Percentiles rank a stretch among this genome's conserved stretches.
phyloP scores from a whole-genome alignment of 2,329 filamentous ascomycete genomes.

The Mycosphaerelloides madeirae region DNA sequence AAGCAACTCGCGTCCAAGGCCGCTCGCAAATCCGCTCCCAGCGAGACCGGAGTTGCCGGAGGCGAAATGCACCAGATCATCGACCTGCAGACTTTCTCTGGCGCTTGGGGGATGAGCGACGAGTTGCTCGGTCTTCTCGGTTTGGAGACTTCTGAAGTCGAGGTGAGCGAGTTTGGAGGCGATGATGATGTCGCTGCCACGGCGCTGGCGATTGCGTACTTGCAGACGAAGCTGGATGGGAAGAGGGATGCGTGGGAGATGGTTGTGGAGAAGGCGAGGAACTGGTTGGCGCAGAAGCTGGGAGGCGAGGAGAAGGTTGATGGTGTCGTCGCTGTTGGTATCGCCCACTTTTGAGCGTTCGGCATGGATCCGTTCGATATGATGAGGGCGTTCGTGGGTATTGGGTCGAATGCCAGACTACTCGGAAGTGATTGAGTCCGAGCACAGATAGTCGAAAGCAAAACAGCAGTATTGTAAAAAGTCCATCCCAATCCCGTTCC shows the following conservation, averaged over 20 bases:
- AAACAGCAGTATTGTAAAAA: no score
- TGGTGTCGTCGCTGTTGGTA: no score
- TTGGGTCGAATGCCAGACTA: no score
- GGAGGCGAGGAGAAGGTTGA: conserved; percentile 5
- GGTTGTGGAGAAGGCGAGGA: conserved; percentile 56
- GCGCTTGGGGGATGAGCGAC: conserved; percentile 45
- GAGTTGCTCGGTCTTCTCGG: conserved; percentile 24
- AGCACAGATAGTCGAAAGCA: no score
- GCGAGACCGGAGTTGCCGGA: not conserved
- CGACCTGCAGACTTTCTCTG: conserved; percentile 52
- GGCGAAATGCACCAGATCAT: conserved; percentile 45
- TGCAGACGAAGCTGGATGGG: conserved; percentile 44
- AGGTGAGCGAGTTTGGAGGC: conserved; percentile 5
- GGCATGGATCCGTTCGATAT: no score
- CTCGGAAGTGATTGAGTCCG: no score
- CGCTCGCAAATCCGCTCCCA: not conserved
- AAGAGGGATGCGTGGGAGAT: conserved; percentile 60
- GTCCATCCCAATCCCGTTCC: no score
- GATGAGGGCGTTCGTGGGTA: no score
- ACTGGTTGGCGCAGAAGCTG: conserved; percentile 14
- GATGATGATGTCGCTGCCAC: conserved; percentile 31
- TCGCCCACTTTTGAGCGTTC: no score
- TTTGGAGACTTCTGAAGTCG: conserved; percentile 3
- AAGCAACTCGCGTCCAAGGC: not conserved
- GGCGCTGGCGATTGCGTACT: conserved; percentile 44